A percentile compares a stretch with the other conserved stretches of the same genome.
Conservation (phyloP, 1,139 yeast species). For the Protomyces inundatus region DNA sequence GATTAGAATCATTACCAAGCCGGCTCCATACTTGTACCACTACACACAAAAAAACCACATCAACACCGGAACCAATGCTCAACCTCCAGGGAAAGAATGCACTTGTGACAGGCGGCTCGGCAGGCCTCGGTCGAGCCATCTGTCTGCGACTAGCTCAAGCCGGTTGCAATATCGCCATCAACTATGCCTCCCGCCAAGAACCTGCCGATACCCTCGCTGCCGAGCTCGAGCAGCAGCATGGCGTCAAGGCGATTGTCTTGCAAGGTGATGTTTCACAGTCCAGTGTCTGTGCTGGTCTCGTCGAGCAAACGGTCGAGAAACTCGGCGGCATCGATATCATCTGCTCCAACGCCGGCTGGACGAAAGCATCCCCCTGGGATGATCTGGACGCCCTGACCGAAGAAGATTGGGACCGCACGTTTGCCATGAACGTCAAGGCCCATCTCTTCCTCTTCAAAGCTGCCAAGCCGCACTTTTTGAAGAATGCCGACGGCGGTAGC, state of each 20-base stretch:
- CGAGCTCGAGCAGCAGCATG: conserved; percentile 27
- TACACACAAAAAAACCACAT: no score
- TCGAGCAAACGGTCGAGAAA: conserved; percentile 30
- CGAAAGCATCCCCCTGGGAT: conserved; percentile 37
- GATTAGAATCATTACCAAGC: no score
- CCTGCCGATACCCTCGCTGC: conserved; percentile 34
- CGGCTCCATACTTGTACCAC: no score
- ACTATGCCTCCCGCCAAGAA: conserved; percentile 37
- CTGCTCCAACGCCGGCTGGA: conserved; percentile 39
- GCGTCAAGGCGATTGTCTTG: conserved; percentile 31
- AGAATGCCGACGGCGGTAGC: conserved; percentile 41
- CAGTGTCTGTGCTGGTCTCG: conserved; percentile 31
- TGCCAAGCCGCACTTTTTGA: conserved; percentile 39
- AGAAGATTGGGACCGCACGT: conserved; percentile 40
- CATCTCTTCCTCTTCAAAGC: conserved; percentile 42
- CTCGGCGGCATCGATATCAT: conserved; percentile 36
- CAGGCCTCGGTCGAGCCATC: conserved; percentile 34
- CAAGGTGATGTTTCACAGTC: conserved; percentile 35
- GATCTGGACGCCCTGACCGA: conserved; percentile 40
- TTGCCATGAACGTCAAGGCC: conserved; percentile 36
- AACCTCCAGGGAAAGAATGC: conserved; percentile 29
- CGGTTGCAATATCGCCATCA: conserved; percentile 36
- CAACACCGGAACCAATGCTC: conserved; percentile 1
- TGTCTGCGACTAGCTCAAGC: conserved; percentile 31
- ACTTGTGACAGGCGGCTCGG: conserved; percentile 33